Evolutionary conservation across 495 filamentous ascomycete species (phyloP).

Genomic region (Xylaria grammica): DNA sequence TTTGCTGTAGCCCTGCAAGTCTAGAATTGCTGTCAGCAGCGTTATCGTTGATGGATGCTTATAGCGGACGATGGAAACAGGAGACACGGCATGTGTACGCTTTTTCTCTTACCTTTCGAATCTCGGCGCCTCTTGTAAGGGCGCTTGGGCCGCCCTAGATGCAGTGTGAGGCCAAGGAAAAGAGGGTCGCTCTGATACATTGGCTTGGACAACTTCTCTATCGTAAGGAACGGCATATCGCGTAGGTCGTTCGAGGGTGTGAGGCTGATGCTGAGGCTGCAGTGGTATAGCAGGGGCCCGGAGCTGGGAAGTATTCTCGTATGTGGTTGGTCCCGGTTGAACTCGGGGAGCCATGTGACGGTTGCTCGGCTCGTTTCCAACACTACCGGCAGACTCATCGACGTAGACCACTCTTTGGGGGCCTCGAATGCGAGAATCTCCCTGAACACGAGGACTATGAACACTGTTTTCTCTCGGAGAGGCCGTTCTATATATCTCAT

Average conservation of each 20-base stretch:
- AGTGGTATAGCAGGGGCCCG: slow-evolving; percentile 6
- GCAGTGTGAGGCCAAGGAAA: neutral
- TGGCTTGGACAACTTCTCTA: neutral
- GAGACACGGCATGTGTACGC: neutral
- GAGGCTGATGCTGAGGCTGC: slow-evolving; percentile 7
- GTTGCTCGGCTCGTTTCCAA: slow-evolving; percentile 21
- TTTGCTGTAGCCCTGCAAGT: neutral
- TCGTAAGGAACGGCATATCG: slow-evolving; percentile 10
- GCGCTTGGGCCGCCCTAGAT: neutral
- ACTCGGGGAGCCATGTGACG: slow-evolving; percentile 7
- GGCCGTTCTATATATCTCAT: slow-evolving; percentile 17
- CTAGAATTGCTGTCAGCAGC: neutral
- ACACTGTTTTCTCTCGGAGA: slow-evolving; percentile 11
- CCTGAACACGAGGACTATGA: slow-evolving; percentile 21
- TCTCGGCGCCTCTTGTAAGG: slow-evolving; percentile 2
- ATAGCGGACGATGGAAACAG: neutral
- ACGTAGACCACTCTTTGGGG: slow-evolving; percentile 24
- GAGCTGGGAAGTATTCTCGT: slow-evolving; percentile 16
- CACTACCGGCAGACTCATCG: slow-evolving; percentile 20
- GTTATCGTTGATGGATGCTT: neutral
- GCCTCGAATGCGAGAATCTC: slow-evolving; percentile 24
- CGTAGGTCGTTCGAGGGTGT: neutral
- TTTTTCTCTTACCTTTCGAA: slow-evolving; percentile 13
- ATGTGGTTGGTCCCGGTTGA: slow-evolving; percentile 8
- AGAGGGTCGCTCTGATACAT: neutral